Conservation (phyloP, 2,329 filamentous ascomycete species). For the Nemania sp. region DNA sequence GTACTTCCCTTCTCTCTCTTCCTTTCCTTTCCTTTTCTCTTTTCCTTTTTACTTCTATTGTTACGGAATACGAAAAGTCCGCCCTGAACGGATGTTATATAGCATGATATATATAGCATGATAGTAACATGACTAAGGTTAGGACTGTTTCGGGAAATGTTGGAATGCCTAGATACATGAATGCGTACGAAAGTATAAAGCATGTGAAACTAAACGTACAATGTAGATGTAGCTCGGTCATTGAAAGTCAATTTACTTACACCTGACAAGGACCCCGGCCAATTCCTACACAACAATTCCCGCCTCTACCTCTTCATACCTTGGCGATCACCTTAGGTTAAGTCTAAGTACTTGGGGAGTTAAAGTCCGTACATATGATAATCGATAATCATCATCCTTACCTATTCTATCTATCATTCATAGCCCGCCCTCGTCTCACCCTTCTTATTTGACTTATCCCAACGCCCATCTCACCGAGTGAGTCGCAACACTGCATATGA, state of each 20-base stretch:
- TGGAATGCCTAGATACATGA: neutral
- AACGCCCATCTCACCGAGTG: too few species aligned
- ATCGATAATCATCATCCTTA: neutral
- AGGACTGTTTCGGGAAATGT: neutral
- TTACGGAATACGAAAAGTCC: too few species aligned
- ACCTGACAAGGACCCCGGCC: neutral
- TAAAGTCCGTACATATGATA: too few species aligned
- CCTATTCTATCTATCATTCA: neutral
- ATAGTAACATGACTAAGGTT: slow-evolving; percentile 7
- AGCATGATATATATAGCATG: slow-evolving; percentile 14
- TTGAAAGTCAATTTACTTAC: neutral
- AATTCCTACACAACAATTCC: neutral
- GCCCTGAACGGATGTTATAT: neutral
- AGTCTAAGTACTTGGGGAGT: too few species aligned
- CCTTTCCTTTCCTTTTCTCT: too few species aligned
- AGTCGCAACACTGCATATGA: too few species aligned
- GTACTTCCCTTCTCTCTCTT: too few species aligned
- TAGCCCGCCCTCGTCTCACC: neutral
- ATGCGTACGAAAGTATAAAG: slow-evolving; percentile 6
- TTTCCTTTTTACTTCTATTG: too few species aligned
- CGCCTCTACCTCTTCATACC: neutral
- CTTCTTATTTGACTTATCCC: neutral
- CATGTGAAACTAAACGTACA: neutral
- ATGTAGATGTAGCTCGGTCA: neutral
- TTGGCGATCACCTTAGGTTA: too few species aligned